Base-by-base conservation (phyloP, 2,329 filamentous ascomycete species). In the Gremmenia infestans region DNA sequence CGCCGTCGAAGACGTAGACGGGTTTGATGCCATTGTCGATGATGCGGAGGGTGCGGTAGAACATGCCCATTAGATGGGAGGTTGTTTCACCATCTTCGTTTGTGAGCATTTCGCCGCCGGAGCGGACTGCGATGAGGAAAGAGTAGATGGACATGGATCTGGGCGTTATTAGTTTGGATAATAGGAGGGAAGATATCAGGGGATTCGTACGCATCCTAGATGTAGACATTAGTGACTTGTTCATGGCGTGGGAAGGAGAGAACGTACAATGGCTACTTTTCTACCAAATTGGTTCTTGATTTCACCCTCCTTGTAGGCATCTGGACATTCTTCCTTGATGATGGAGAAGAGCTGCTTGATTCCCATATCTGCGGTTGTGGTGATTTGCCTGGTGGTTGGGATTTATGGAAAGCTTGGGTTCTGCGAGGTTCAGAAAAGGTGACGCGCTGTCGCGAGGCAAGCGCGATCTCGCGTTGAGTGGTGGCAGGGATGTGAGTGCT, bases 1-100 rank as follows among this genome's bases (percentile, higher is more conserved):
- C 91, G 56, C 94, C 94, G 67, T 99, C 94, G 71, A 99, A 99
- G 56, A 99, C 93, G 73, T 96, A 99, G 64, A 99, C 82, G 1
- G 94, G 94, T 72, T 99, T 99, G 77, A 99, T 97, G 56, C 94
- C 94, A 67, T 97, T 97, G 75, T 99, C 94, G 68, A 97, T 90
- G 77, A 99, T 97, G 66, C 94, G 91, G 6, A 99, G 81, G 2
- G 94, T 99, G 66, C 94, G 92, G 79, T 99, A 99, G 78, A 99
- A 99, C 86, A 99, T 93, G 69, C 94, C 94, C 92, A 99, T 97
- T 15, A 99, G 78, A 72, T 99, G 94, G 17, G 94, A 99, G 0
- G 94, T 99, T 2, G 94, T 99, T 73, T 97, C 91, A 68, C 94
- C 94, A 52, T 86, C 87, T 68, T 99, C 94, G 73, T 87, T 95